Conservation (phyloP, 345 rosid species). For the Dovyalis caffra region DNA sequence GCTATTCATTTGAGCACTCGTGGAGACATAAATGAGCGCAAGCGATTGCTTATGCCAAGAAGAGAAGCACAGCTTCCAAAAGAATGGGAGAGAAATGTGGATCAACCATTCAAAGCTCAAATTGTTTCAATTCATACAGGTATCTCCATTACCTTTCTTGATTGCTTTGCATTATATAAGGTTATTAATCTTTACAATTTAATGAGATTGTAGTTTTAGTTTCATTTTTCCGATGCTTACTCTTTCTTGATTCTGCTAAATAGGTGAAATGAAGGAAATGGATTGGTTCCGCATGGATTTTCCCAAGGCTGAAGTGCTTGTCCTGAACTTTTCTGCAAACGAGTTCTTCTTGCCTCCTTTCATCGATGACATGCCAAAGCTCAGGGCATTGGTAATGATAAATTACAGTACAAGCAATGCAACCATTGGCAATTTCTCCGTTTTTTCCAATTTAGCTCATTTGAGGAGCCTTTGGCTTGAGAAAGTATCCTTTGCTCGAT, state of each 20-base stretch:
- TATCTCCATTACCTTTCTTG: neutral
- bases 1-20: conserved; percentile 58
- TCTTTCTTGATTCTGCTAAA: conserved; percentile 2
- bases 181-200: neutral
- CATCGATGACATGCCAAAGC: conserved; percentile 62
- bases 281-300: conserved; percentile 78
- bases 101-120: conserved; percentile 56
- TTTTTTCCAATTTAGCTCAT: conserved; percentile 46
- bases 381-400: conserved; percentile 69
- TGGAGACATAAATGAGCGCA: conserved; percentile 45
- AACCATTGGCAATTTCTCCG: conserved; percentile 50
- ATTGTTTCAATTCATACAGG: conserved; percentile 90
- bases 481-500: conserved; percentile 53
- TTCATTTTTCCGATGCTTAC: neutral
- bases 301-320: conserved; percentile 83
- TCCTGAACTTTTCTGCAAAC: conserved; percentile 61
- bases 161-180: neutral
- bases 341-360: conserved; percentile 80
- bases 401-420: conserved; percentile 58
- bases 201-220: neutral
- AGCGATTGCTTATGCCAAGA: conserved; percentile 68
- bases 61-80: conserved; percentile 59
- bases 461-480: conserved; percentile 89
- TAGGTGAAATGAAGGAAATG: conserved; percentile 80
- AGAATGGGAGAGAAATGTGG: conserved; percentile 80